Base-by-base conservation (phyloP, 352 stramenopile species). In the Pythium rishiriense region DNA sequence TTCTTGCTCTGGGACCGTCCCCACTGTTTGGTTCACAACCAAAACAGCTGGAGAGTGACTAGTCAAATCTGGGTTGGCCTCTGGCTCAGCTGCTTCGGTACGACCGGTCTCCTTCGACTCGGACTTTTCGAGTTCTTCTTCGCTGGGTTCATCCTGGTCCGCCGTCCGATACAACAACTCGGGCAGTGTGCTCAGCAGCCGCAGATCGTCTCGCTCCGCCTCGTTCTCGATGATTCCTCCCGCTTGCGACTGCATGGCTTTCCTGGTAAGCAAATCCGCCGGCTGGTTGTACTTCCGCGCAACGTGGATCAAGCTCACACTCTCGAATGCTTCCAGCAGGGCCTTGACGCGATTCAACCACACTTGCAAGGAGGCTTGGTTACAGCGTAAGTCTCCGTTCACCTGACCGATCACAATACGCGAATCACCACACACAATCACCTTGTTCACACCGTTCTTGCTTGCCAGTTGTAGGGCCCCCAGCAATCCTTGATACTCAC, bases 321-420 rank as follows among this genome's bases (percentile, higher is more conserved):
- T n/a, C 21, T 60, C 46, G 51, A 67, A 67, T 2, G 2, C 0
- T 5, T 10, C 7, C 42, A 60, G 4, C 22, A 57, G 19, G 0
- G 21, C 19, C 6, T 35, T 25, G 5, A 35, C 51, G 1, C n/a
- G 7, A 24, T 62, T 46, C 24, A 62, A 45, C 46, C 45, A 58
- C 1, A 62, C 43, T 37, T 46, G 22, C 33, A 68, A 37, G 0
- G 14, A 29, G 21, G 60, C 24, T 24, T 55, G 41, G 21, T 62
- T 12, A 19, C 60, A 68, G 0, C 51, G 21, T 0, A 68, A 24
- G 22, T 56, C 52, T 2, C 46, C 60, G 7, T 39, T 62, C 0
- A 57, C 51, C 31, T 68, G 60, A 0, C 51, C 43, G 3, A 68
- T 52, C 0, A 62, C 28, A 8, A 62, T 60, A 3, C 56, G 43